phyloP scores from a whole-genome alignment of 2,329 filamentous ascomycete genomes.

The Cladophialophora carrionii region DNA sequence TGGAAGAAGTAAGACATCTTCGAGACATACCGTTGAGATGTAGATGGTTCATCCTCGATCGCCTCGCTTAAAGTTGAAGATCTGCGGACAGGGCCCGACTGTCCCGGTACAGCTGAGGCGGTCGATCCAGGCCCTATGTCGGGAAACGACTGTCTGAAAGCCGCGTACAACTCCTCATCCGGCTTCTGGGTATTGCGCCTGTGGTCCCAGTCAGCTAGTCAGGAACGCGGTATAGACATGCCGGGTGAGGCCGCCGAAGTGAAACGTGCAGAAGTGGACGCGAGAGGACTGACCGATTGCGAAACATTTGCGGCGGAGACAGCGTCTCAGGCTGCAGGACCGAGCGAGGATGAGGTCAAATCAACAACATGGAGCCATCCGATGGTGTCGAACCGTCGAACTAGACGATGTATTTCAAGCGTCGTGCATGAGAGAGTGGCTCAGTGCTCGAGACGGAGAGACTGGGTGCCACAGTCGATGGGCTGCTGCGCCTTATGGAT shows the following conservation, averaged over 20 bases:
- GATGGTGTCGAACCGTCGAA: constrained; percentile 20
- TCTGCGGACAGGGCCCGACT: constrained; percentile 46
- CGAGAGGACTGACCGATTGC: constrained; percentile 50
- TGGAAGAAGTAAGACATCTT: constrained; percentile 24
- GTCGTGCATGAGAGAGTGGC: constrained; percentile 22
- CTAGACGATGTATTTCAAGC: constrained; percentile 14
- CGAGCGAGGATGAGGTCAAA: constrained; percentile 31
- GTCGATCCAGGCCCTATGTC: constrained; percentile 63
- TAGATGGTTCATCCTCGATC: constrained; percentile 36
- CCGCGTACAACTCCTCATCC: constrained; percentile 78
- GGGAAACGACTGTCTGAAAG: constrained; percentile 82
- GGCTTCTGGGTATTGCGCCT: constrained; percentile 84
- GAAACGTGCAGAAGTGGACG: constrained; percentile 28
- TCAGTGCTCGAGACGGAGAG: constrained; percentile 4
- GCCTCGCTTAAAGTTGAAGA: constrained; percentile 39
- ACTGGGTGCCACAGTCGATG: constrained; percentile 18
- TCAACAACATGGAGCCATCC: constrained; percentile 32
- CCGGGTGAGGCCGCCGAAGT: constrained; percentile 14
- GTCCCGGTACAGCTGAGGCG: constrained; percentile 50
- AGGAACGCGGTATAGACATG: constrained; percentile 15
- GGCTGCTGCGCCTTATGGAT: constrained; percentile 31
- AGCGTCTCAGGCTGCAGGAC: constrained; percentile 35
- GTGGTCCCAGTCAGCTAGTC: constrained; percentile 28
- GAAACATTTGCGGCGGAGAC: constrained; percentile 49
- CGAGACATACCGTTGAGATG: constrained; percentile 37